Conservation (phyloP, 169 alveolate genomes). For the Plasmodium sp. region DNA sequence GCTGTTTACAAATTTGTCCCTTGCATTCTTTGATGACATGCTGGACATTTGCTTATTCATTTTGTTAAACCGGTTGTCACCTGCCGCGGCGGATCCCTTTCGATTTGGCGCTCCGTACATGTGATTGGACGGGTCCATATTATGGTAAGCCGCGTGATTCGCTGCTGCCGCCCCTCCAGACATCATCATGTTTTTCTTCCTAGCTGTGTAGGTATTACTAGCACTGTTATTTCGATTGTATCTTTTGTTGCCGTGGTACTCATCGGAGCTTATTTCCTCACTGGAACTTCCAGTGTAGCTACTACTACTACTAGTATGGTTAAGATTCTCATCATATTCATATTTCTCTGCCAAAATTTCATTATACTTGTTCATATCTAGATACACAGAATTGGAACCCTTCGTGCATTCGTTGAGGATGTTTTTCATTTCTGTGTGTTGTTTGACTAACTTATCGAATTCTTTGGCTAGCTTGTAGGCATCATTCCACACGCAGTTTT, state of each 20-base stretch:
- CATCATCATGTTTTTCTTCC: conserved; percentile 2
- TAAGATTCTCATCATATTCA: conserved; percentile 23
- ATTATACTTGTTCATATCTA: conserved; percentile 77
- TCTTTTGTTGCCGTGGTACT: neutral
- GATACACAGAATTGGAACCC: conserved; percentile 43
- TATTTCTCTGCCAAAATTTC: conserved; percentile 46
- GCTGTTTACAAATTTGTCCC: neutral
- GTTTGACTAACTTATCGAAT: conserved; percentile 71
- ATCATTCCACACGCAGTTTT: conserved; percentile 76
- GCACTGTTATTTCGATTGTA: neutral
- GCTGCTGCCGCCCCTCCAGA: neutral
- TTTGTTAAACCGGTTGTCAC: neutral
- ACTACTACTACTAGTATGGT: conserved; percentile 1
- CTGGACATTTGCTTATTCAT: neutral
- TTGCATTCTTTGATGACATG: neutral
- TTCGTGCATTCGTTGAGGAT: conserved; percentile 26
- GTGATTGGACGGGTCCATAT: conserved; percentile 14
- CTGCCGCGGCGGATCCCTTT: neutral
- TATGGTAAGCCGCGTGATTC: neutral
- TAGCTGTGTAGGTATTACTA: neutral
- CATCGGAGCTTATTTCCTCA: conserved; percentile 31
- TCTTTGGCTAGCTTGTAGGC: conserved; percentile 77
- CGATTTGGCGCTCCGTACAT: conserved; percentile 1
- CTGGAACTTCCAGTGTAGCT: conserved; percentile 2
- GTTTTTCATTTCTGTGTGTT: conserved; percentile 39